Evolutionary conservation across 1,284 basidiomycete species (phyloP).

Genomic region (Chalciporus sp.): DNA sequence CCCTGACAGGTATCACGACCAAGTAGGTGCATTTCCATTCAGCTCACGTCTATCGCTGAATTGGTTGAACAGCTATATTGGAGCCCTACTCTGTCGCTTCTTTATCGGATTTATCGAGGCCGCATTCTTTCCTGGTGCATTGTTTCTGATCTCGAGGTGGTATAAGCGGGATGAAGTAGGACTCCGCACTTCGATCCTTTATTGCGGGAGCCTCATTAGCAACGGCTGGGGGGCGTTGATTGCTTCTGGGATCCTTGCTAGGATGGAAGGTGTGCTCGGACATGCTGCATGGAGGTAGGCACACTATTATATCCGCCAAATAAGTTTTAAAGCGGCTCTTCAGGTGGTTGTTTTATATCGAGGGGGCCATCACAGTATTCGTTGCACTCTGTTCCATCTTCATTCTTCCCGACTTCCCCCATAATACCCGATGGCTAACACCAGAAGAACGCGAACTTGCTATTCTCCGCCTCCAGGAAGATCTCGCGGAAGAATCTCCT

Average conservation of each 20-base stretch:
- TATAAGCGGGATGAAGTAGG: slow-evolving; percentile 57
- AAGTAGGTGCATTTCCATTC: slow-evolving; percentile 42
- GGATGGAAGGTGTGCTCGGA: slow-evolving; percentile 72
- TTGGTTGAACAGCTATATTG: slow-evolving; percentile 51
- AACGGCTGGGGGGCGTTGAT: slow-evolving; percentile 86
- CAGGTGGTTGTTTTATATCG: slow-evolving; percentile 78
- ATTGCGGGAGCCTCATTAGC: slow-evolving; percentile 56
- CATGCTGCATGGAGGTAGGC: slow-evolving; percentile 72
- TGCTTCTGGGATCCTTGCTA: slow-evolving; percentile 69
- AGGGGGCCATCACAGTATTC: slow-evolving; percentile 66
- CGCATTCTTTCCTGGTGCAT: slow-evolving; percentile 73
- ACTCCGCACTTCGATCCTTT: slow-evolving; percentile 72
- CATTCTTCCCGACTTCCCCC: slow-evolving; percentile 79
- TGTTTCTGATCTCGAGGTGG: slow-evolving; percentile 78
- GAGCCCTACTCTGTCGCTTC: slow-evolving; percentile 75
- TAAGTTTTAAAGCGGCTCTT: slow-evolving; percentile 12
- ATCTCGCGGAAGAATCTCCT: slow-evolving; percentile 47
- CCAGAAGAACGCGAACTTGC: slow-evolving; percentile 69
- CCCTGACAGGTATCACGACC: slow-evolving; percentile 62
- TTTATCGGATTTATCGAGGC: slow-evolving; percentile 71
- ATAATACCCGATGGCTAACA: slow-evolving; percentile 59
- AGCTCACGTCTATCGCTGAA: neutral
- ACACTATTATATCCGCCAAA: slow-evolving; percentile 9
- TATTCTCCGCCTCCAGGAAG: slow-evolving; percentile 72
- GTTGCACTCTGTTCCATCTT: slow-evolving; percentile 64